A percentile compares a stretch with the other conserved stretches of the same genome.
These are phyloP conservation scores for Chlorella sp. DNA, from an alignment of 139 green algal genomes.

Conservation along the genomic window DNA sequence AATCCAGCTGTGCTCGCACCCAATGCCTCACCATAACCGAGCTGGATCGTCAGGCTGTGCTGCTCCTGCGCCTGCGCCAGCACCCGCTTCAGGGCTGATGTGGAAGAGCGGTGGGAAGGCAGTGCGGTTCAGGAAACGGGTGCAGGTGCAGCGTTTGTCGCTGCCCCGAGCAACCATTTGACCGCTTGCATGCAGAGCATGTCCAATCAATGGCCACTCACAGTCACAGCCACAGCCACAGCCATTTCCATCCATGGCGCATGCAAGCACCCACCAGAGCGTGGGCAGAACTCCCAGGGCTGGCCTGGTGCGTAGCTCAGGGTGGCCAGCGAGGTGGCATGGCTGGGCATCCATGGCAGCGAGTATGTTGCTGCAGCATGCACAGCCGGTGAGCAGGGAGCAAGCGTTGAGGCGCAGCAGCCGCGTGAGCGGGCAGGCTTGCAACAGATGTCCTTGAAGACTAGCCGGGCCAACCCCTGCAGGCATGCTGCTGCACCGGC, in stretches of 20 bases:
- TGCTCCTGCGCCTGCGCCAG: slow-evolving; percentile 16
- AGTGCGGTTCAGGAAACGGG: too few relatives aligned
- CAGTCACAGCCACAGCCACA: not conserved
- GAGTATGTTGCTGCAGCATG: not conserved
- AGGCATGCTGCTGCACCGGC: too few relatives aligned
- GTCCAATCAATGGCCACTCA: not conserved
- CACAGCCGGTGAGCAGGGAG: not conserved
- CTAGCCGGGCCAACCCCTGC: too few relatives aligned
- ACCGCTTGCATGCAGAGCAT: not conserved
- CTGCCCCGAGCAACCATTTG: too few relatives aligned
- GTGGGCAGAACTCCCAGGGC: slow-evolving; percentile 53
- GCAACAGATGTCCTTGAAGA: too few relatives aligned
- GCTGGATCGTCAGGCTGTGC: slow-evolving; percentile 25
- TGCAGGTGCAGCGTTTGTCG: too few relatives aligned
- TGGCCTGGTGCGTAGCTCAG: slow-evolving; percentile 1
- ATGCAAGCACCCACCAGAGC: slow-evolving; percentile 13
- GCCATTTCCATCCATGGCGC: too few relatives aligned
- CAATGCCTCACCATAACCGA: not conserved
- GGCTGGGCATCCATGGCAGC: slow-evolving; percentile 42
- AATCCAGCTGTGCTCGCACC: too few relatives aligned
- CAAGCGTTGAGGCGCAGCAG: not conserved
- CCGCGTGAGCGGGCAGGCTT: not conserved
- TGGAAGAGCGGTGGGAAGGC: not conserved
- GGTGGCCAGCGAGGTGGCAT: slow-evolving; percentile 17
- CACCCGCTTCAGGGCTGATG: slow-evolving; percentile 27